phyloP scores from a whole-genome alignment of 192 early-diverging fungal genomes.

The Dispira simplex region DNA sequence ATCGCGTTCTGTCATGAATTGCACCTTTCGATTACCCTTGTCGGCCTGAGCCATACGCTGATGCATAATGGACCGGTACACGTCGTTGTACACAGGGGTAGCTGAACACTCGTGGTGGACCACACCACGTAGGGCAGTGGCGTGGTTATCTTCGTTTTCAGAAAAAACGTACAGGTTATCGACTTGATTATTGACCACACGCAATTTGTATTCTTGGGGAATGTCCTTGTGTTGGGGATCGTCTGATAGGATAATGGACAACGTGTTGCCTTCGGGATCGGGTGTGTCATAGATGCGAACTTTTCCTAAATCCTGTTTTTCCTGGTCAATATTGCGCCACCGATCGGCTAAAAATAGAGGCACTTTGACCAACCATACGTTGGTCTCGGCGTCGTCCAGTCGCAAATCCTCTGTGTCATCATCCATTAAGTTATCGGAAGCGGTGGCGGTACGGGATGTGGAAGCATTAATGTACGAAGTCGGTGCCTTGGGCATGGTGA shows the following conservation, averaged over 20 bases:
- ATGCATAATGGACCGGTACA: slow-evolving; percentile 51
- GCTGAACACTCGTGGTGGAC: slow-evolving; percentile 60
- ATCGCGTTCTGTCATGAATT: slow-evolving; percentile 24
- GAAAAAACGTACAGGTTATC: slow-evolving; percentile 69
- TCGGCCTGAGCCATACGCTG: slow-evolving; percentile 41
- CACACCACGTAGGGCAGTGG: slow-evolving; percentile 39
- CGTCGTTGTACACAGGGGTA: slow-evolving; percentile 36
- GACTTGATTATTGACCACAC: slow-evolving; percentile 48
- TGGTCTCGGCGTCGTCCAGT: slow-evolving; percentile 42
- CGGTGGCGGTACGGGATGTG: too few relatives aligned
- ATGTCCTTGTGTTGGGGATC: slow-evolving; percentile 37
- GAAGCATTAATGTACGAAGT: too few relatives aligned
- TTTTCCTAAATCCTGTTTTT: slow-evolving; percentile 57
- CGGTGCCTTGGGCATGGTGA: too few relatives aligned
- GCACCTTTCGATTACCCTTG: slow-evolving; percentile 32
- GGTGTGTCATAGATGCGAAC: slow-evolving; percentile 56
- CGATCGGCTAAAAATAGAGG: slow-evolving; percentile 77
- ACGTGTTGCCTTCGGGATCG: slow-evolving; percentile 29
- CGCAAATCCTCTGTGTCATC: slow-evolving; percentile 60
- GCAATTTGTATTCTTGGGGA: slow-evolving; percentile 73
- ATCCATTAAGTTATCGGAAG: slow-evolving; percentile 16
- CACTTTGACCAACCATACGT: slow-evolving; percentile 92
- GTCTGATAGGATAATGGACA: slow-evolving; percentile 54
- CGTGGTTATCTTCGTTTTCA: slow-evolving; percentile 35
- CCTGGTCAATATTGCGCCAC: slow-evolving; percentile 52